Percentiles rank a stretch among this genome's conserved stretches.
Evolutionary conservation across 345 rosid genomes (phyloP).

Genomic region (Citrus mangshanensis): DNA sequence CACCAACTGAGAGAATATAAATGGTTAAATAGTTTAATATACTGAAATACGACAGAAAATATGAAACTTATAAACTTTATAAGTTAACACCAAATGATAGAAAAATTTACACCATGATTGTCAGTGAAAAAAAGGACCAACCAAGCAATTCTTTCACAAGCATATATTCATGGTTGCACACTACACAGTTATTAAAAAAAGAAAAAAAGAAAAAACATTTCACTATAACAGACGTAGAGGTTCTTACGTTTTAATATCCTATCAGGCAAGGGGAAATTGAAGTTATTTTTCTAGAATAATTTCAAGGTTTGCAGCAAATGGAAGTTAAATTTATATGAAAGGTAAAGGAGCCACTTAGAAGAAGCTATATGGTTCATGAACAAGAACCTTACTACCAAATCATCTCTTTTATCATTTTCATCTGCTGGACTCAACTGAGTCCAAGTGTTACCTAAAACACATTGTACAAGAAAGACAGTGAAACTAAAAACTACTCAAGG

Average conservation of each 20-base stretch:
- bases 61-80: neutral
- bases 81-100: neutral
- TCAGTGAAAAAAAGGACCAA: neutral
- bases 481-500: neutral
- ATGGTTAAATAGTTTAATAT: constrained; percentile 9
- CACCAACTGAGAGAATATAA: constrained; percentile 59
- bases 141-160: neutral
- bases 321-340: neutral
- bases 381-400: no score
- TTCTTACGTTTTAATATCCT: no score
- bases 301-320: neutral
- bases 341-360: neutral
- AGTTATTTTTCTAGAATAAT: neutral
- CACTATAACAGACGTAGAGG: neutral
- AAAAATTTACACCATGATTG: neutral
- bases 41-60: neutral
- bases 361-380: no score
- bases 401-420: no score
- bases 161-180: neutral
- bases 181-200: no score
- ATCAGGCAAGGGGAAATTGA: neutral
- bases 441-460: neutral
- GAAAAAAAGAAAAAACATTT: neutral
- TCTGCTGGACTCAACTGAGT: neutral
- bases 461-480: neutral